These are phyloP conservation scores for Solanum stenotomum DNA, from an alignment of 257 asterid genomes.

Conservation along the genomic window DNA sequence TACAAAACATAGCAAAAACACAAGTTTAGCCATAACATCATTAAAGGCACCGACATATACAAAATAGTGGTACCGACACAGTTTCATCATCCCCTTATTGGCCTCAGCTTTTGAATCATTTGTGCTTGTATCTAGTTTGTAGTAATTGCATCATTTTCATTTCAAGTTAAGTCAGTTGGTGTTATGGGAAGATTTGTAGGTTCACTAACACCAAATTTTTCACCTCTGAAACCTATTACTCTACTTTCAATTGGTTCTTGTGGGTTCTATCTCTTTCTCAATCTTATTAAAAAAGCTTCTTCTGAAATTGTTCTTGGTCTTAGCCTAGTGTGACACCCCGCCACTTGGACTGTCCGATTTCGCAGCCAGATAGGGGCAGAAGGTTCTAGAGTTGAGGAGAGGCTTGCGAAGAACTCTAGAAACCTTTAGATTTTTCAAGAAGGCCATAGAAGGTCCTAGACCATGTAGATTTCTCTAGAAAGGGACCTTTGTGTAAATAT, in stretches of 20 bases:
- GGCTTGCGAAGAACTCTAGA: too few relatives aligned
- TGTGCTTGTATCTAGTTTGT: background rate
- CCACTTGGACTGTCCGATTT: too few relatives aligned
- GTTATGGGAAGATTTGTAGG: background rate
- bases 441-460: too few relatives aligned
- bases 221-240: background rate
- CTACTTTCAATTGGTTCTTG: background rate
- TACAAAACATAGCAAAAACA: background rate
- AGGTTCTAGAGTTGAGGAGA: too few relatives aligned
- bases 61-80: background rate
- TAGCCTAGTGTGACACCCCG: background rate
- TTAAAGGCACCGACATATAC: background rate
- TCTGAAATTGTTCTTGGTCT: too few relatives aligned
- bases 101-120: background rate
- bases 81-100: background rate
- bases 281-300: too few relatives aligned
- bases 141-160: too few relatives aligned
- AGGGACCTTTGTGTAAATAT: too few relatives aligned
- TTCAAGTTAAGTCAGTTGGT: background rate
- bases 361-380: too few relatives aligned
- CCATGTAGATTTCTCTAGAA: too few relatives aligned
- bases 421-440: too few relatives aligned
- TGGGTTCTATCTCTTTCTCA: background rate
- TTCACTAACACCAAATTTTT: background rate
- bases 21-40: background rate